Base-by-base conservation (phyloP, 345 rosid species). In the Brassica napus region DNA sequence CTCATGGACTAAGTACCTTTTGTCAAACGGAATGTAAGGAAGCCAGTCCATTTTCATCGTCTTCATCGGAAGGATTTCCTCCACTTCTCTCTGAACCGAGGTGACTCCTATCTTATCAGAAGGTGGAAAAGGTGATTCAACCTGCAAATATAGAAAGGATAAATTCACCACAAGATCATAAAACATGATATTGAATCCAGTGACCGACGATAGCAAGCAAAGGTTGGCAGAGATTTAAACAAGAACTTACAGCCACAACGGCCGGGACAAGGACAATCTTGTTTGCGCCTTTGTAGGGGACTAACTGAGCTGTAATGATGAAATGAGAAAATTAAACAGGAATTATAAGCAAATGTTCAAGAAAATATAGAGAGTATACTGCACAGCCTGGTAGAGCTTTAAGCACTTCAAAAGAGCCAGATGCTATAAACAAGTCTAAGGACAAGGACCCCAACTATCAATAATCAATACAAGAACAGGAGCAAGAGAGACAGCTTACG, bases 11-110 rank as follows among this genome's bases (percentile, higher is more conserved):
- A 10, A 60, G 65, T 85, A 92, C 99, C 99, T 90, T 24, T 93
- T 85, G 74, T 90, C 94, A 72, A 89, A 44, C 24, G 99, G 97
- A 77, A 96, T 85, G 80, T 96, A 96, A 6, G 99, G 99, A 77
- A 89, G 86, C 99, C 99, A 96, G 73, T 87, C 99, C 99, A 96
- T 96, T 88, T 96, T 93, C 99, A 96, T 96, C 78, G 90, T 85
- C 74, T 88, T 96, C 99, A 96, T 93, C 8, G 98, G 98, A 86
- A 96, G 73, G 81, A 93, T 93, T 83, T 93, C 98, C 86, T 96
- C 99, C 49, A 76, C 78, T 83, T 90, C 99, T 84, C 94, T 92
- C 81, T 96, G 99, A 87, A 96, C 97, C 10, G 98, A 96, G 60
- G 89, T 96, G 72, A 96, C 89, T 62, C 97, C 99, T 74, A 96